phyloP scores from a whole-genome alignment of 768 basidiomycete genomes.

The Boletus edulis region DNA sequence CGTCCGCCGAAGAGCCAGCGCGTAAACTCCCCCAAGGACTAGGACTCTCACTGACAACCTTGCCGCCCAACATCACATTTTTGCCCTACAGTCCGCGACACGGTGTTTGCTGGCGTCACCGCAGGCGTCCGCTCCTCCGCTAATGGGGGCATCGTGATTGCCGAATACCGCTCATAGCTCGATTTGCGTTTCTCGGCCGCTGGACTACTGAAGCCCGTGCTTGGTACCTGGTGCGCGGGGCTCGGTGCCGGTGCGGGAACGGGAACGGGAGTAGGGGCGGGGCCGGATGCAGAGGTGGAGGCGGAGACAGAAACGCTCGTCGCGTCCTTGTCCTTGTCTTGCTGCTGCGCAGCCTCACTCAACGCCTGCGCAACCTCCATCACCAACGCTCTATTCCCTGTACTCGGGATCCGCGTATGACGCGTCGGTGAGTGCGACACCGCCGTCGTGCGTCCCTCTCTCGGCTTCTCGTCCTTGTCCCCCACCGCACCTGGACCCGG shows the following conservation, averaged over 20 bases:
- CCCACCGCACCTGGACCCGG: neutral
- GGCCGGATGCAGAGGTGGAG: neutral
- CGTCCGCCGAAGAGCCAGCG: neutral
- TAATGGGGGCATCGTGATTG: slow-evolving; percentile 59
- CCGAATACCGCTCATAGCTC: slow-evolving; percentile 65
- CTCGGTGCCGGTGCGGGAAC: neutral
- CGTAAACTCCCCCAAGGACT: slow-evolving; percentile 6
- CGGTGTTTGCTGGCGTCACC: slow-evolving; percentile 51
- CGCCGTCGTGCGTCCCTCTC: slow-evolving; percentile 4
- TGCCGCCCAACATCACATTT: neutral
- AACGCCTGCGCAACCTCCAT: slow-evolving; percentile 78
- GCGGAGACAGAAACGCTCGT: neutral
- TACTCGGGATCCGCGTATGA: slow-evolving; percentile 60
- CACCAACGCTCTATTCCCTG: slow-evolving; percentile 65
- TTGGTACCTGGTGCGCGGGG: slow-evolving; percentile 12
- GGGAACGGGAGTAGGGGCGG: neutral
- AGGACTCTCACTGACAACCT: slow-evolving; percentile 11
- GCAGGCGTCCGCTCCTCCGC: slow-evolving; percentile 65
- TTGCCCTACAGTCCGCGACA: slow-evolving; percentile 35
- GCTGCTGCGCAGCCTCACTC: slow-evolving; percentile 32
- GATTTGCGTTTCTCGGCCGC: slow-evolving; percentile 60
- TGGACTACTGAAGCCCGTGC: slow-evolving; percentile 10
- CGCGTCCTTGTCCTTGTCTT: neutral
- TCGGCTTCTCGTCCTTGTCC: slow-evolving; percentile 19
- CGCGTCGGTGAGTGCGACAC: slow-evolving; percentile 36